These are phyloP conservation scores for Arthrinium puccinioides DNA, from an alignment of 2,329 filamentous ascomycete genomes.

Conservation along the genomic window DNA sequence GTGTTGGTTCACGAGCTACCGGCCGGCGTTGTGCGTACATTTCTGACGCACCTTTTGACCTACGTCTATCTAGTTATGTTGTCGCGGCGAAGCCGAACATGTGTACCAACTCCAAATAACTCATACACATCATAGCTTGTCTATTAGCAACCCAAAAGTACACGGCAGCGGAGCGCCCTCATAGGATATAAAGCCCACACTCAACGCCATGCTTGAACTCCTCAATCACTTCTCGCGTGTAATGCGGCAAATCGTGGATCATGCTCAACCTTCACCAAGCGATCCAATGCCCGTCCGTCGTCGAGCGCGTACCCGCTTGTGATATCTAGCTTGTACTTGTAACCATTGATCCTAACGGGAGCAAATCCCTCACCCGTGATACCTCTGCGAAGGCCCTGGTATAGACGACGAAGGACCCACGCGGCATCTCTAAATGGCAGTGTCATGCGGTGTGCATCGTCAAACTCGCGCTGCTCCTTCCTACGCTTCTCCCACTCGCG, in stretches of 20 bases:
- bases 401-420: conserved; percentile 32
- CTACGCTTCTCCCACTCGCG: conserved; percentile 28
- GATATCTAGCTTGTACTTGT: conserved; percentile 51
- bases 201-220: too few species aligned
- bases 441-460: conserved; percentile 49
- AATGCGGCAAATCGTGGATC: conserved; percentile 9
- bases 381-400: conserved; percentile 38
- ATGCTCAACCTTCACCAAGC: conserved; percentile 34
- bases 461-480: conserved; percentile 37
- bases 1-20: too few species aligned
- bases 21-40: too few species aligned
- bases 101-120: too few species aligned
- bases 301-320: conserved; percentile 51
- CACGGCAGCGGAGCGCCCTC: too few species aligned
- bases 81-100: too few species aligned
- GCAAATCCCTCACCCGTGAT: conserved; percentile 51
- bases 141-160: too few species aligned
- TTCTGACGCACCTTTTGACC: too few species aligned
- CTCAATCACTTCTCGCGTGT: background rate
- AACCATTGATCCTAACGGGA: conserved; percentile 37
- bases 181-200: too few species aligned
- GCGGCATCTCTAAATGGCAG: conserved; percentile 47
- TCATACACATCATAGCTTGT: too few species aligned
- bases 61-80: too few species aligned
- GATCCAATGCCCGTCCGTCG: conserved; percentile 50